Base-by-base conservation (phyloP, 2,329 filamentous ascomycete species). In the Leptographium radiaticola region DNA sequence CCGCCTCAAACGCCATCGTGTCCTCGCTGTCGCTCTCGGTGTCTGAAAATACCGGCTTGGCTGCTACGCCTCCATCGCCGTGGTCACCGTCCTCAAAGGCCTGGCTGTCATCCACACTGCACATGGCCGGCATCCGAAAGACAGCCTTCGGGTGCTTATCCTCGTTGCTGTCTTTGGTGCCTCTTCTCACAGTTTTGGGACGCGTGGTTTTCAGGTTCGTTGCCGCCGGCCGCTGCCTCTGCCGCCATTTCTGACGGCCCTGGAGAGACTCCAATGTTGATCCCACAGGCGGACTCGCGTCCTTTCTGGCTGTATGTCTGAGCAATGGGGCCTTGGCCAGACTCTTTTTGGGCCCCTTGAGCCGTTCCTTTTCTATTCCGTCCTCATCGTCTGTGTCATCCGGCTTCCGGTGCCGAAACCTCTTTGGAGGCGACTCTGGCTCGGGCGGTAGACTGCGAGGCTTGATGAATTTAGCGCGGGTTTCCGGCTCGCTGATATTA, bases 1-100 rank as follows among this genome's bases (percentile, higher is more conserved):
- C 44, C 16, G 56, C 18, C 44, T 47, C 53, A 11, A 25, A 33
- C 25, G 52, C 50, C 54, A 52, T 16, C 25, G 55, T 56, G 15
- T 30, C 40, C 15, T 56, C 56, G 46, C 47, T 58, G 25, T 42
- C 42, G 31, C 30, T 25, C 5, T 12, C 47, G 30, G 13, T 44
- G 10, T 53, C 49, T 46, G 20, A 13, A 18, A 15, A 7, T 6
- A 6, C 39, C 16, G 18, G 11, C 30, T 25, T 25, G 25, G 44
- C 15, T 18, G 7, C 13, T 34, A 20, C n/a, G 30, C 4, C 6
- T 36, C 10, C 18, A 38, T 38, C 15, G 8, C 13, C 34, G 34
- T 51, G 31, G 6, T 48, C 30, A 30, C 16, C 45, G 25, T 13
- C 20, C 39, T 31, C 38, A 20, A 42, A 16, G 38, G 6, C 18